Base-by-base conservation (phyloP, 2,329 filamentous ascomycete genomes). In the Phialophora expanda region DNA sequence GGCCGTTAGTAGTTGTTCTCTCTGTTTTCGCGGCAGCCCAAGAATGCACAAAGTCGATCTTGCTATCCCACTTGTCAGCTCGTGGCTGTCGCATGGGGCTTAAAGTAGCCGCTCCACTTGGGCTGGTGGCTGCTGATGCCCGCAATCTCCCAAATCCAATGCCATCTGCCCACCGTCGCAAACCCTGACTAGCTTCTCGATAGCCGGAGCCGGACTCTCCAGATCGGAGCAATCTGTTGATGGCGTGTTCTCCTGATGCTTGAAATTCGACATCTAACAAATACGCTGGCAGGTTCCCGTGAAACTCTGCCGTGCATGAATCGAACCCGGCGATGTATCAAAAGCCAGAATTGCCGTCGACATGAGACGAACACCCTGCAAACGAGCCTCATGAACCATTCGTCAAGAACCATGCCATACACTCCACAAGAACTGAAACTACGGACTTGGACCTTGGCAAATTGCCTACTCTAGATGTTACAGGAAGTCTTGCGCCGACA, bases 141-240 rank as follows among this genome's bases (percentile, higher is more conserved):
- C 14, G 61, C 65, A 67, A 67, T 67, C 58, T 67, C 65, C 61
- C 65, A 64, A 54, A 44, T 58, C 26, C 56, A 53, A 46, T 51
- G 44, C 61, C 57, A 61, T 66, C 32, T 38, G 55, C 44, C 53
- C 30, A 54, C 53, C 58, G 65, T 67, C 51, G 61, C 65, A 51
- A 61, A 57, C 34, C 65, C 65, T 64, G 46, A 53, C 41, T 46
- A 14, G 50, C 38, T 44, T n/a, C 38, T 48, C 51, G 38, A 56
- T 44, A 55, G 51, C 60, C 60, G 34, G 51, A 30, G 30, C 30
- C 8, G 30, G 22, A 8, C n/a, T 46, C 32, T 50, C 51, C 60
- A 62, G 60, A 61, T 53, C 28, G 46, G 22, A 26, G 14, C 14
- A 59, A 59, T 50, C 24, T 20, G 46, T 32, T 44, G 44, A 61